A percentile compares a stretch with the other conserved stretches of the same genome.
These are phyloP conservation scores for Candida bentonensis DNA, from an alignment of 805 yeast species.

Conservation along the genomic window DNA sequence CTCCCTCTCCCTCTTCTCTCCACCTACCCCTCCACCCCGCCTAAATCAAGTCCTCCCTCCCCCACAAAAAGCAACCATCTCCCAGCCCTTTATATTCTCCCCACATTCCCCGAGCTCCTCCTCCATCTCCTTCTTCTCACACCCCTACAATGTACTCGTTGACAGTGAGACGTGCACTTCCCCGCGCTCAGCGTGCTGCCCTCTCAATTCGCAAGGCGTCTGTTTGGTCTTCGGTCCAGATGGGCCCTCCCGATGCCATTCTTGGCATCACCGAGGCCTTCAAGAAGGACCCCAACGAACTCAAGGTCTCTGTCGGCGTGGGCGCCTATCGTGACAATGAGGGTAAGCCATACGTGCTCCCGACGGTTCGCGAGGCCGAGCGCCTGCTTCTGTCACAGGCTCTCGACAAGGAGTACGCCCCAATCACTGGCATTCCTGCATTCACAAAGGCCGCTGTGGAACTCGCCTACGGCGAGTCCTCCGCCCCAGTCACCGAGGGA, in stretches of 20 bases:
- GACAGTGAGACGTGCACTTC: background rate
- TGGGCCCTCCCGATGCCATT: conserved; percentile 80
- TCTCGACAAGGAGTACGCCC: conserved; percentile 40
- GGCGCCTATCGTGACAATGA: conserved; percentile 87
- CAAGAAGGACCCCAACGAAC: conserved; percentile 40
- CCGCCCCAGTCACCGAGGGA: conserved; percentile 39
- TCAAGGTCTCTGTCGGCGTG: conserved; percentile 50
- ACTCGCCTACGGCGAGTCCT: conserved; percentile 58
- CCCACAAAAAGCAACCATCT: too few species aligned
- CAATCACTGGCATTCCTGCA: conserved; percentile 63
- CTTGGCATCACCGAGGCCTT: conserved; percentile 59
- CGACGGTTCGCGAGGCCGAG: conserved; percentile 60
- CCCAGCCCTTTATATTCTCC: too few species aligned
- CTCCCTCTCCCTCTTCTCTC: too few species aligned
- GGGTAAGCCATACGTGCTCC: conserved; percentile 83
- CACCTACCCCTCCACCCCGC: too few species aligned
- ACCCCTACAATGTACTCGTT: background rate
- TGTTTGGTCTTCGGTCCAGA: conserved; percentile 28
- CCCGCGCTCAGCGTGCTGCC: background rate
- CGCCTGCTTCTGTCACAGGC: conserved; percentile 2
- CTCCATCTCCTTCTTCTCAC: too few species aligned
- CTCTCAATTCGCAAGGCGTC: conserved; percentile 11
- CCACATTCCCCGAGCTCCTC: too few species aligned
- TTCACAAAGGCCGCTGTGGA: conserved; percentile 55
- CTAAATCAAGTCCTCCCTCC: too few species aligned